phyloP scores from a whole-genome alignment of 2,329 filamentous ascomycete genomes.

The Dissoconium aciculare region DNA sequence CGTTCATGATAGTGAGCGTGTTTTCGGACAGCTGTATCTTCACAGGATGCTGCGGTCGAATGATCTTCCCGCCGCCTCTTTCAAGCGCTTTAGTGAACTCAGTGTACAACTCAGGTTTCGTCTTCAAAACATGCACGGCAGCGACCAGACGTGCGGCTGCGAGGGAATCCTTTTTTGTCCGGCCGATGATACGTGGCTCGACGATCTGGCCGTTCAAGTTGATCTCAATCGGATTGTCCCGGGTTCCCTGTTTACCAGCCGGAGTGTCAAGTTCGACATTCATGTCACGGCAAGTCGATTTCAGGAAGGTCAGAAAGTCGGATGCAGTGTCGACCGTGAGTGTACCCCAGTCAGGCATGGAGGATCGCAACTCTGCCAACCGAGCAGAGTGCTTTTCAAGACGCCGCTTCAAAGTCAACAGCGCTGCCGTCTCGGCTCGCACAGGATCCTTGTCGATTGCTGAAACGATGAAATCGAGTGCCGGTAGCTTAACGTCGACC shows the following conservation, averaged over 20 bases:
- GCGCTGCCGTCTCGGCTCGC: constrained; percentile 25
- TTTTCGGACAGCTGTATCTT: constrained; percentile 20
- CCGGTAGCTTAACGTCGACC: constrained; percentile 22
- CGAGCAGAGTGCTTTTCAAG: constrained; percentile 23
- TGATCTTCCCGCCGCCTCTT: constrained; percentile 20
- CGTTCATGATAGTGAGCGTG: constrained; percentile 24
- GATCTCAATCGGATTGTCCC: no score
- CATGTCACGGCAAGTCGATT: no score
- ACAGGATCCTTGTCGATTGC: constrained; percentile 16
- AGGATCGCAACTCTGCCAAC: constrained; percentile 3
- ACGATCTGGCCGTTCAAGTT: constrained; percentile 20
- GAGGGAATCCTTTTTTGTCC: constrained; percentile 24
- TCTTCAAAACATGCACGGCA: constrained; percentile 23
- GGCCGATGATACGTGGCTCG: constrained; percentile 17
- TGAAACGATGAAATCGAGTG: constrained; percentile 23
- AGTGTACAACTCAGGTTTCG: constrained; percentile 21
- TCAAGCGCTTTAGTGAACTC: constrained; percentile 23
- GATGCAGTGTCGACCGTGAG: constrained; percentile 26
- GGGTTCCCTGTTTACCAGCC: no score
- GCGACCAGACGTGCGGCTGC: constrained; percentile 24
- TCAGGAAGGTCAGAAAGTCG: constrained; percentile 26
- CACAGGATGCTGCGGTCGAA: constrained; percentile 19
- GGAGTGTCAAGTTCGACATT: constrained; percentile 1
- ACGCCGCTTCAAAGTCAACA: constrained; percentile 26
- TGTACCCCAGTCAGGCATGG: constrained; percentile 9